Conservation (phyloP, 306 rosid genomes). For the Boehmeria nivea region DNA sequence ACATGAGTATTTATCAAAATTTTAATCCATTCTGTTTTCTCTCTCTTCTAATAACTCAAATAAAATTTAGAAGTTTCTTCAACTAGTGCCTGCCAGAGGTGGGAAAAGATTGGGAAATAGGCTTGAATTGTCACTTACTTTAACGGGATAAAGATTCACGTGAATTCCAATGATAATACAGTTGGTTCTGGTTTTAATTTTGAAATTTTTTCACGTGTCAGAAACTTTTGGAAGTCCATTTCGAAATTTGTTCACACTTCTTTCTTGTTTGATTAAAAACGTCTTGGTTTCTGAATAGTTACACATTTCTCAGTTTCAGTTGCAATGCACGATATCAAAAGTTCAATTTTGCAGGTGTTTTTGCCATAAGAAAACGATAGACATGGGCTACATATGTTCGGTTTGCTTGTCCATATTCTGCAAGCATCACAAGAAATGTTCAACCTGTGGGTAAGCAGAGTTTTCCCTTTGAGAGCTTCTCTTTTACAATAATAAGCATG, state of each 20-base stretch:
- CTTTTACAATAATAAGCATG: neutral
- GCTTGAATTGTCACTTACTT: no score
- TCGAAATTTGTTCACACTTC: neutral
- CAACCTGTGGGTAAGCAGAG: constrained; percentile 87
- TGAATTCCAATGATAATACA: no score
- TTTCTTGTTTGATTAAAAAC: no score
- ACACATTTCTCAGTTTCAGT: neutral
- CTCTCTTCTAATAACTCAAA: neutral
- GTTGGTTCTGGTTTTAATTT: no score
- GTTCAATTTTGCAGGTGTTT: constrained; percentile 72
- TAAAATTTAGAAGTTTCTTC: no score
- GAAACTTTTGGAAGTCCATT: neutral
- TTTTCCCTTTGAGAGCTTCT: neutral
- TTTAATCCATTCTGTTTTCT: neutral
- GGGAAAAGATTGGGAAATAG: no score
- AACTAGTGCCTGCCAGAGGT: no score
- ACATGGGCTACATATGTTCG: constrained; percentile 91
- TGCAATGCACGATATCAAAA: neutral
- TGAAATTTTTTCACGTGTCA: neutral
- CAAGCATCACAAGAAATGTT: constrained; percentile 92
- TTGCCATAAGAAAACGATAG: constrained; percentile 96
- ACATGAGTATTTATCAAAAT: neutral
- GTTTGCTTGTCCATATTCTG: constrained; percentile 97
- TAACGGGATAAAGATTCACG: no score
- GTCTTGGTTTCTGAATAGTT: no score